These are phyloP conservation scores for Sonneratia caseolaris DNA, from an alignment of 345 rosid species.

Conservation along the genomic window DNA sequence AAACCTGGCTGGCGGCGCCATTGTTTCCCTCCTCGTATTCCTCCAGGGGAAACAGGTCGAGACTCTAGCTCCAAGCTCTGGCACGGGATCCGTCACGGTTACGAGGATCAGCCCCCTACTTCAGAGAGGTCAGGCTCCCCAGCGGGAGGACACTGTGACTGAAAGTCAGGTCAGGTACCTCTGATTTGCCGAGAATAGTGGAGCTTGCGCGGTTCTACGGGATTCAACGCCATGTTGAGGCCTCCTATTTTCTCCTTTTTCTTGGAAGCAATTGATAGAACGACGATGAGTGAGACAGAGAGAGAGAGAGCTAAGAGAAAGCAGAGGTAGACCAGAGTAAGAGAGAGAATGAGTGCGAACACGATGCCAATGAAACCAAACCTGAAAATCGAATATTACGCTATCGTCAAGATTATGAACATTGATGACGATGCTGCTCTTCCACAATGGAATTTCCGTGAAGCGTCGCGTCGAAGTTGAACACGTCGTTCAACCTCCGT, in stretches of 20 bases:
- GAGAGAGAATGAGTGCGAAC: not conserved
- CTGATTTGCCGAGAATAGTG: not conserved
- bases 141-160: not conserved
- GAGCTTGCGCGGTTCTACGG: not conserved
- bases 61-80: slow-evolving; percentile 16
- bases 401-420: too few species aligned
- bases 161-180: not conserved
- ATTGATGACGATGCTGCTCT: not conserved
- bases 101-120: not conserved
- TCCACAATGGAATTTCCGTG: not conserved
- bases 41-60: slow-evolving; percentile 12
- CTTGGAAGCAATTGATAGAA: not conserved
- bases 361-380: not conserved
- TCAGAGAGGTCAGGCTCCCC: not conserved
- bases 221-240: slow-evolving; percentile 1
- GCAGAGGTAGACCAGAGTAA: not conserved
- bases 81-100: slow-evolving; percentile 3
- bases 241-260: not conserved
- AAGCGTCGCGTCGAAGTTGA: not conserved
- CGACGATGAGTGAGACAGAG: not conserved
- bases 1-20: slow-evolving; percentile 31
- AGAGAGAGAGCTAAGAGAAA: not conserved
- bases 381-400: too few species aligned
- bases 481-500: slow-evolving; percentile 5
- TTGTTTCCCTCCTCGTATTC: slow-evolving; percentile 17